Evolutionary conservation across 345 rosid species (phyloP).

Genomic region (Punica granatum): DNA sequence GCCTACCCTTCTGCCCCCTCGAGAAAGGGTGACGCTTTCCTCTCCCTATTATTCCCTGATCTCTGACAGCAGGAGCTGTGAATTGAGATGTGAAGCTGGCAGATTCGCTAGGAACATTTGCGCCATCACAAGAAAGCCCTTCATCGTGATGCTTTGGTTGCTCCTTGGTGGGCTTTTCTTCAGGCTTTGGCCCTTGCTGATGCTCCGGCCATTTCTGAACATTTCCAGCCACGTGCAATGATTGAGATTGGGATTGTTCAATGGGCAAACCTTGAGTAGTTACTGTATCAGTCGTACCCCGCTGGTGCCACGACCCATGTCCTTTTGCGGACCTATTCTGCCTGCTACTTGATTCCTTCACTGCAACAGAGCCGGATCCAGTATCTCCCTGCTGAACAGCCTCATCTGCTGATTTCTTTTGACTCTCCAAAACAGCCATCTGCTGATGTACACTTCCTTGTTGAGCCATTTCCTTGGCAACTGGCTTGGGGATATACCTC

Average conservation of each 20-base stretch:
- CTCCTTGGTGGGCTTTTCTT: constrained; percentile 31
- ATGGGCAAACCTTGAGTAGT: constrained; percentile 25
- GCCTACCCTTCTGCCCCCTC: constrained; percentile 45
- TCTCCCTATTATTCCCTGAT: constrained; percentile 38
- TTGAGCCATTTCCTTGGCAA: constrained; percentile 80
- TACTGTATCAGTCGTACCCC: constrained; percentile 36
- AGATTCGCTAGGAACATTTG: constrained; percentile 49
- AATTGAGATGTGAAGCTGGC: constrained; percentile 16
- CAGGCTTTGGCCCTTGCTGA: constrained; percentile 33
- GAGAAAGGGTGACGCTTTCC: constrained; percentile 49
- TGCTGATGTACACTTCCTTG: constrained; percentile 44
- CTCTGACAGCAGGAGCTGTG: constrained; percentile 32
- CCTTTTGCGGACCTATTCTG: constrained; percentile 51
- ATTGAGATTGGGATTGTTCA: constrained; percentile 19
- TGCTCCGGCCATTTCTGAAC: constrained; percentile 34
- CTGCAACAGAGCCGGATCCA: constrained; percentile 27
- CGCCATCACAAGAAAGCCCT: constrained; percentile 42
- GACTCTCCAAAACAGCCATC: constrained; percentile 27
- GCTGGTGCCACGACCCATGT: constrained; percentile 68
- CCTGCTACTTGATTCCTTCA: constrained; percentile 44
- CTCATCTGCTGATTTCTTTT: constrained; percentile 19
- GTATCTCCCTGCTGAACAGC: constrained; percentile 22
- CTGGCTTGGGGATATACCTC: constrained; percentile 81
- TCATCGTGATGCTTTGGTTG: constrained; percentile 36
- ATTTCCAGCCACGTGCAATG: constrained; percentile 28